phyloP scores from a whole-genome alignment of 441 rosid genomes.

The Manihot esculenta region DNA sequence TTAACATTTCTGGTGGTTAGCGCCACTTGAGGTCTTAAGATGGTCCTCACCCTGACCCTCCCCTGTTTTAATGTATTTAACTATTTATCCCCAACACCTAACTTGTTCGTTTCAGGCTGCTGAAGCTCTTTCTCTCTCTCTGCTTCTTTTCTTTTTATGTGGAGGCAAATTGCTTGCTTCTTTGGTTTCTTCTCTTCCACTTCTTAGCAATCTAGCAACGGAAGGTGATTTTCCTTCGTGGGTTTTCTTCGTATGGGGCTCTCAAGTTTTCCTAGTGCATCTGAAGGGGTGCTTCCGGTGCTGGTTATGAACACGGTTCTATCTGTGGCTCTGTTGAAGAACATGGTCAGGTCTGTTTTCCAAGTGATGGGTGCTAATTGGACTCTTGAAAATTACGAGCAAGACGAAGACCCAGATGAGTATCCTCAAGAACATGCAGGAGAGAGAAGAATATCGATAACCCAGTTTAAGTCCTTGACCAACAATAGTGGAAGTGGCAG shows the following conservation, averaged over 20 bases:
- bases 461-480: slow-evolving; percentile 52
- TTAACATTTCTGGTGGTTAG: not conserved
- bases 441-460: slow-evolving; percentile 54
- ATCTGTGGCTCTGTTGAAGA: slow-evolving; percentile 61
- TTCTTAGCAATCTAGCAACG: not conserved
- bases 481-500: slow-evolving; percentile 8
- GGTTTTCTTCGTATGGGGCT: slow-evolving; percentile 55
- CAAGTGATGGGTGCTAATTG: slow-evolving; percentile 35
- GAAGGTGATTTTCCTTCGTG: not conserved
- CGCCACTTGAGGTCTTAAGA: not conserved
- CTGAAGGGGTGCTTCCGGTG: slow-evolving; percentile 67
- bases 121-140: too few species aligned
- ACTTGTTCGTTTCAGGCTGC: too few species aligned
- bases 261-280: slow-evolving; percentile 55
- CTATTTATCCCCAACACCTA: too few species aligned
- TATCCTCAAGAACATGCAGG: slow-evolving; percentile 20
- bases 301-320: slow-evolving; percentile 70
- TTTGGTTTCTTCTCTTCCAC: not conserved
- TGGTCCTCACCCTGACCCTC: too few species aligned
- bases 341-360: slow-evolving; percentile 52
- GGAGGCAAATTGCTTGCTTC: not conserved
- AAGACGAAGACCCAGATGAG: slow-evolving; percentile 35
- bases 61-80: too few species aligned
- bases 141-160: not conserved
- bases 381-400: slow-evolving; percentile 25